Base-by-base conservation (phyloP, 768 basidiomycete genomes). In the Pleurotus djamor region DNA sequence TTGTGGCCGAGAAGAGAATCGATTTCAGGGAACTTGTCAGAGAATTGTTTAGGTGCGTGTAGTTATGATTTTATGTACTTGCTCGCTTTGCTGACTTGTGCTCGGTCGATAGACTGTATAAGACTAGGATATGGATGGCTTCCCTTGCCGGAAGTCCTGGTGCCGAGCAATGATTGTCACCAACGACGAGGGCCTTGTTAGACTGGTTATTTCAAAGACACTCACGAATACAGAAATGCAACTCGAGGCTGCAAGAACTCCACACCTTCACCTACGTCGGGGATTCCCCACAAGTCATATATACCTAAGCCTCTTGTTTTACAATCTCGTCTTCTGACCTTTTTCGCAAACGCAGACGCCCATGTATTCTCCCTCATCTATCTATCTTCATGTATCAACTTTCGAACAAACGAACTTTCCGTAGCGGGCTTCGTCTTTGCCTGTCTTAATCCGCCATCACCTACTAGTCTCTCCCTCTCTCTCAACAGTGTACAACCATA, bases 91-190 rank as follows among this genome's bases (percentile, higher is more conserved):
- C 43, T 37, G 17, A 36, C 54, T 57, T 3, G 21, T 3, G 52
- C 64, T 34, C 38, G 38, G 21, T 41, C 5, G 49, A 12, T 9
- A 93, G 91, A 64, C 69, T 94, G 68, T 96, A 95, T 76, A 97
- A 97, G 79, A 96, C 94, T 41, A 80, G 94, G 45, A 95, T 96
- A 61, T 97, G 94, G 94, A 94, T 94, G 92, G 91, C 93, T 34
- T 92, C 91, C 33, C 79, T 91, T 48, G 85, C 86, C 64, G 88
- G 81, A 14, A 73, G 73, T 34, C 68, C 67, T 28, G 74, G 70
- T 36, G 78, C 67, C 57, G 79, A 80, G 58, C 76, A 79, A 63
- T 72, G 59, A 47, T 10, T 41, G 38, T 41, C 4, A 41, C 4
- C 38, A 41, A 41, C 2, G n/a, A n/a, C n/a, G 38, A 41, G 9